Conservation (phyloP, 495 filamentous ascomycete genomes). For the Thermothielavioides terrestris region DNA sequence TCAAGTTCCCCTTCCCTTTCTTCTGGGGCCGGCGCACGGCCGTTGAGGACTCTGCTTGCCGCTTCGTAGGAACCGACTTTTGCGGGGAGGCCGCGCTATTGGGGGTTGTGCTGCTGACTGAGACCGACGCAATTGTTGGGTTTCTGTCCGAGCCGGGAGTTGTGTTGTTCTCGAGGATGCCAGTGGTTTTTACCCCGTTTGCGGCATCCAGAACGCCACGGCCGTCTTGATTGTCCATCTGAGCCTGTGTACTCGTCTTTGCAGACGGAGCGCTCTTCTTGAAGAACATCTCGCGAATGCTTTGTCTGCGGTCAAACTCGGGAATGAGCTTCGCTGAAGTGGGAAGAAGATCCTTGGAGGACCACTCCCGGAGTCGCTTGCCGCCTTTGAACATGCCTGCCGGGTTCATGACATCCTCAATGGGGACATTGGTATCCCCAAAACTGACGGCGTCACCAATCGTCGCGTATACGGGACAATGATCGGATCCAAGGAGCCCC, state of each 20-base stretch:
- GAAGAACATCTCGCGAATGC: conserved; percentile 88
- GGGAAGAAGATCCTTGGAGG: conserved; percentile 56
- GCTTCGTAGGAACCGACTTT: conserved; percentile 23
- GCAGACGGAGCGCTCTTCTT: conserved; percentile 36
- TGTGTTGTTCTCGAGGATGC: not conserved
- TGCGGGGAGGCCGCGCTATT: conserved; percentile 12
- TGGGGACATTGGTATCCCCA: conserved; percentile 42
- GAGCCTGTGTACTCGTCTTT: conserved; percentile 6
- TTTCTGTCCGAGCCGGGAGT: not conserved
- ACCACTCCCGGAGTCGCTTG: conserved; percentile 56
- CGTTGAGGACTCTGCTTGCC: conserved; percentile 20
- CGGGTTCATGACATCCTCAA: conserved; percentile 75
- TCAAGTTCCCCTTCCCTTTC: conserved; percentile 27
- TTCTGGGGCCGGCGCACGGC: conserved; percentile 28
- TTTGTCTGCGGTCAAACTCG: conserved; percentile 76
- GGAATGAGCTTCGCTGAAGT: conserved; percentile 74
- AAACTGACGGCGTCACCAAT: conserved; percentile 39
- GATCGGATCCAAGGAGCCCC: conserved; percentile 90
- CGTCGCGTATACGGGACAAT: conserved; percentile 72
- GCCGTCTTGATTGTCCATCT: not conserved
- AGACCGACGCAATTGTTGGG: not conserved
- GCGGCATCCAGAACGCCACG: not conserved
- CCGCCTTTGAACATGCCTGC: conserved; percentile 65
- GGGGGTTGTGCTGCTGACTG: not conserved
- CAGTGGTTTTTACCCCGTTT: not conserved